A percentile compares a stretch with the other conserved stretches of the same genome.
These are phyloP conservation scores for Aaosphaeria arxii DNA, from an alignment of 2,329 filamentous ascomycete genomes.

Conservation along the genomic window DNA sequence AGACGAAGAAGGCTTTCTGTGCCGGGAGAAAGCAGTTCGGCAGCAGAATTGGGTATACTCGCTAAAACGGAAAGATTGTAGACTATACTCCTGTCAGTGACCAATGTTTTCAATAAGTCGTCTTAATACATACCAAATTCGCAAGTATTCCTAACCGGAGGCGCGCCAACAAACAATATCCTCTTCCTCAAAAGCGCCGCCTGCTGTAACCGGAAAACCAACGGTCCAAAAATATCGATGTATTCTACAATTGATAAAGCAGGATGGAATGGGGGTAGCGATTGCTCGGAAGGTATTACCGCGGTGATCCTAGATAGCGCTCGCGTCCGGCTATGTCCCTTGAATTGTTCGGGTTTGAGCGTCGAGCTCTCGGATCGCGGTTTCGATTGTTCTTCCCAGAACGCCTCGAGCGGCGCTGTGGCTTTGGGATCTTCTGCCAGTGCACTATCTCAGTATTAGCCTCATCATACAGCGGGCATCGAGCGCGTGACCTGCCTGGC, in stretches of 20 bases:
- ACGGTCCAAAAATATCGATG: slow-evolving; percentile 79
- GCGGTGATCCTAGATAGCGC: slow-evolving; percentile 53
- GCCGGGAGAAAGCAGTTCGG: slow-evolving; percentile 64
- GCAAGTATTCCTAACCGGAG: slow-evolving; percentile 81
- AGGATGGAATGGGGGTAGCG: slow-evolving; percentile 75
- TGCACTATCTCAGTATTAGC: neutral
- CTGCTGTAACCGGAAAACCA: slow-evolving; percentile 88
- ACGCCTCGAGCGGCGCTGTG: slow-evolving; percentile 66
- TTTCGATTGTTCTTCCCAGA: slow-evolving; percentile 65
- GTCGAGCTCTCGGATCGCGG: slow-evolving; percentile 2
- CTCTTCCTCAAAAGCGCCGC: slow-evolving; percentile 83
- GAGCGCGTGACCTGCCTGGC: slow-evolving; percentile 55
- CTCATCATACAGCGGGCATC: neutral
- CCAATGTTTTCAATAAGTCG: neutral
- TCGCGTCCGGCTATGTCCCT: slow-evolving; percentile 27
- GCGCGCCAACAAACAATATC: slow-evolving; percentile 80
- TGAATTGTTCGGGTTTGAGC: slow-evolving; percentile 3
- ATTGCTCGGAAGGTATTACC: slow-evolving; percentile 59
- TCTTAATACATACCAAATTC: slow-evolving; percentile 70
- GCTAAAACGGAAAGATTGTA: slow-evolving; percentile 93
- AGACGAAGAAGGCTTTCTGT: slow-evolving; percentile 63
- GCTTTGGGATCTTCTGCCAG: slow-evolving; percentile 65
- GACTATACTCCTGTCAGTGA: slow-evolving; percentile 51
- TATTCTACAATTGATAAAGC: slow-evolving; percentile 77
- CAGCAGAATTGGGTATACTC: slow-evolving; percentile 74